Evolutionary conservation across 2,329 filamentous ascomycete species (phyloP), one percentile per base, ranked within the genome.

Genomic region (Delphinella strobiligena): DNA sequence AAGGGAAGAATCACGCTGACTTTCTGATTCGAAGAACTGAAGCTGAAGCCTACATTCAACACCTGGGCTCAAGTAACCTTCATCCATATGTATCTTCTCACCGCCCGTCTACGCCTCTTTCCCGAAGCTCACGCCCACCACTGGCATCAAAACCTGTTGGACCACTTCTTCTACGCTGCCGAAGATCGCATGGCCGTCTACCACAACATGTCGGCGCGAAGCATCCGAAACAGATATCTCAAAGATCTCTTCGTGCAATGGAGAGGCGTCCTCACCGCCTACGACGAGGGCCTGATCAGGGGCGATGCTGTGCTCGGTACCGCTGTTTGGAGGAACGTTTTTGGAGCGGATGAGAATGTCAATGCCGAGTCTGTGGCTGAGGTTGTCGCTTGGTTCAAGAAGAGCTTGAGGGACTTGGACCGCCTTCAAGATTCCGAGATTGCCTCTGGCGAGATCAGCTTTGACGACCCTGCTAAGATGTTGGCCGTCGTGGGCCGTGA

Each of bases 11-110:
- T n/a, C n/a, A n/a, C n/a, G n/a, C n/a, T n/a, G n/a, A n/a, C n/a
- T n/a, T n/a, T n/a, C n/a, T n/a, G n/a, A n/a, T 33, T 35, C 19
- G 34, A 52, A 93, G 85, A 80, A 37, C 75, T 94, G 47, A 75
- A 75, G 18, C 75, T 98, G 14, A 71, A 74, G 22, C 84, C 87
- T 1, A 96, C 87, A 0, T 98, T 98, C 62, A 88, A 80, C 56
- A 89, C 84, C 41, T 98, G 91, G 91, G 84, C 87, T 15, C 88
- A 96, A 62, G 80, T 96, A 33, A 91, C 88, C 27, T 93, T 94
- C 71, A 73, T 98, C 43, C 89, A 98, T 68, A 82, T 98, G 73
- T 96, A 94, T 68, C 74, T 95, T 43, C 63, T 96, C 44, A 82
- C 84, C 40, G 82, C 84, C 34, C 82, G 88, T 41, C 68, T 95